Base-by-base conservation (phyloP, 2,329 filamentous ascomycete species). In the Nothopassalora personata region DNA sequence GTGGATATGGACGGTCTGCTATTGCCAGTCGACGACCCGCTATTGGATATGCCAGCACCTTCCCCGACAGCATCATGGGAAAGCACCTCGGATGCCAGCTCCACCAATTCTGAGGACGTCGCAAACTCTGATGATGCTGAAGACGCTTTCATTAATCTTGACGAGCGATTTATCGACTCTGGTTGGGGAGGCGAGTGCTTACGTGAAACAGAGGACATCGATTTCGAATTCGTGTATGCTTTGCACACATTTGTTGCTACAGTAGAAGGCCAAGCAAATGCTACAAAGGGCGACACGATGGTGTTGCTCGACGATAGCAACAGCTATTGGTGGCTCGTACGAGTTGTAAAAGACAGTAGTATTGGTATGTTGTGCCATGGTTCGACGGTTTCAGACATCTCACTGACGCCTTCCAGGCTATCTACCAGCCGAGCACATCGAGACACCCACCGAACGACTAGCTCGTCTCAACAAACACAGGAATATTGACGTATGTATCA, bases 201-300 rank as follows among this genome's bases (percentile, higher is more conserved):
- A 96, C 89, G 85, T 82, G 82, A 87, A 76, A 75, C 81, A 97
- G 94, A 99, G 84, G 94, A 99, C 72, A 99, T 99, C 76, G 94
- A 99, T 81, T 97, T 99, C 80, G 93, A 97, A 74, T 97, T 97
- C 77, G 94, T 99, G 61, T 99, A 99, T 78, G 94, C 94, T 30
- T 81, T 99, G 59, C 94, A 97, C 74, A 99, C 93, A 2, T 99
- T 99, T 71, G 90, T 97, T 65, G 94, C 94, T 30, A 97, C 94
- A 0, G 94, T 99, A 52, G 94, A 99, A 76, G 94, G 94, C 30
- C 94, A 99, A 76, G 94, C 94, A 63, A 99, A 97, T 79, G 94
- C 94, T 60, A 95, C 91, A 34, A 99, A 99, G 77, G 94, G 94
- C 54, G 94, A 99, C 72, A 97, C 93, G 13, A 99, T 99, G 94